A percentile compares a stretch with the other conserved stretches of the same genome.
phyloP scores from a whole-genome alignment of 305 asterid genomes.

The Solanum chacoense region DNA sequence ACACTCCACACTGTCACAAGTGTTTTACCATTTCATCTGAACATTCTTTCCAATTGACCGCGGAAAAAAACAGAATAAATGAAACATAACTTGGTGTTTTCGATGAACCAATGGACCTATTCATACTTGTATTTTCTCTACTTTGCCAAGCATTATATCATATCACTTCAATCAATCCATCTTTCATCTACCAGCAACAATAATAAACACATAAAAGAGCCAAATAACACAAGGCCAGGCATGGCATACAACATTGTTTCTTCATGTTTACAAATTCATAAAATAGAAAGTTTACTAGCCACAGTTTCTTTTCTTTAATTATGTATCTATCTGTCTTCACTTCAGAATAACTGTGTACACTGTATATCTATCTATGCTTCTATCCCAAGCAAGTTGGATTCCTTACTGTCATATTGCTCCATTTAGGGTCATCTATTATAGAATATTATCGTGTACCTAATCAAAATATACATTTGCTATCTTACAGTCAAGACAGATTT shows the following conservation, averaged over 20 bases:
- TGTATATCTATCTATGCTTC: neutral
- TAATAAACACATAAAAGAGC: neutral
- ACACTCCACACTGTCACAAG: neutral
- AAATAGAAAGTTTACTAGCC: neutral
- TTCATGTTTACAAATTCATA: neutral
- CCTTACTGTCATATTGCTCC: neutral
- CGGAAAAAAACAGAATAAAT: neutral
- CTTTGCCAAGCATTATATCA: neutral
- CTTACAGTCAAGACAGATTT: neutral
- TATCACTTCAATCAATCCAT: neutral
- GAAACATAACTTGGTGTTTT: neutral
- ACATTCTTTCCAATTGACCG: neutral
- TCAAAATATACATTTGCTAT: neutral
- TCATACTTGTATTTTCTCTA: neutral
- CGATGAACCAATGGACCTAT: neutral
- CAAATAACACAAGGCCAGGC: neutral
- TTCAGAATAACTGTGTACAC: neutral
- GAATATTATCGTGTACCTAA: neutral
- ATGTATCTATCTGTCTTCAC: neutral
- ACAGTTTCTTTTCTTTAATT: neutral
- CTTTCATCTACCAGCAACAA: neutral
- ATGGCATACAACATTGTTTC: neutral
- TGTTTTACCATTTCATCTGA: neutral
- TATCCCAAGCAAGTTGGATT: neutral
- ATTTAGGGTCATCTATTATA: neutral